Conservation (phyloP, 257 asterid genomes). For the Mentha longifolia region DNA sequence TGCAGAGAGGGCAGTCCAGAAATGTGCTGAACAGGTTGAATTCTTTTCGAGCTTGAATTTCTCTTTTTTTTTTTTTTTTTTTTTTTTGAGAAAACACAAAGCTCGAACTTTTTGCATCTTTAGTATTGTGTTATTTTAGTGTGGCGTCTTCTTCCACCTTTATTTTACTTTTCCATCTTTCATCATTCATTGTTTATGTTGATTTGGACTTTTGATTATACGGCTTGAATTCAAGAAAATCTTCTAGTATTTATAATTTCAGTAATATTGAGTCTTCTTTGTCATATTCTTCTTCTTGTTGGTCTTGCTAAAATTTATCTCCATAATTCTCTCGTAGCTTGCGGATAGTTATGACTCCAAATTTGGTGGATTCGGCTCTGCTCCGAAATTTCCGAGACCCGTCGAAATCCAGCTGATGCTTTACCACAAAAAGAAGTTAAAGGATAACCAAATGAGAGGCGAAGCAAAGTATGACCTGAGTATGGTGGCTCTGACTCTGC, state of each 20-base stretch:
- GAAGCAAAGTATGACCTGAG: constrained; percentile 70
- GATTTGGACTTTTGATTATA: background rate
- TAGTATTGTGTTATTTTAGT: background rate
- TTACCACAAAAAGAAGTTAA: constrained; percentile 70
- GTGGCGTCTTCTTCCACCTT: background rate
- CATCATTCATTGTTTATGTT: background rate
- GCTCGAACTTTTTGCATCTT: background rate
- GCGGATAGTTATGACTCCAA: constrained; percentile 72
- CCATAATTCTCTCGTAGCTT: constrained; percentile 46
- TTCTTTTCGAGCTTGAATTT: background rate
- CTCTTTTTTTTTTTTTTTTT: background rate
- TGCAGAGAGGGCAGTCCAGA: constrained; percentile 57
- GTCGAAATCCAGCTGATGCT: constrained; percentile 93
- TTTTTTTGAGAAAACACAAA: background rate
- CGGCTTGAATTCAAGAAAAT: background rate
- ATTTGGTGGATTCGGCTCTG: constrained; percentile 93
- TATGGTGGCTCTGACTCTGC: constrained; percentile 69
- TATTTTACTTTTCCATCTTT: background rate
- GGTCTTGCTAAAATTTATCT: background rate
- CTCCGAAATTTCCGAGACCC: constrained; percentile 98
- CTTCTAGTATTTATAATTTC: background rate
- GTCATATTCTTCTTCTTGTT: background rate
- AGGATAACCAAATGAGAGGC: constrained; percentile 52
- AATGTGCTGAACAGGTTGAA: constrained; percentile 81
- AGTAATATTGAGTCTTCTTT: background rate